Conservation (phyloP, 805 yeast genomes). For the Henningerozyma blattae region DNA sequence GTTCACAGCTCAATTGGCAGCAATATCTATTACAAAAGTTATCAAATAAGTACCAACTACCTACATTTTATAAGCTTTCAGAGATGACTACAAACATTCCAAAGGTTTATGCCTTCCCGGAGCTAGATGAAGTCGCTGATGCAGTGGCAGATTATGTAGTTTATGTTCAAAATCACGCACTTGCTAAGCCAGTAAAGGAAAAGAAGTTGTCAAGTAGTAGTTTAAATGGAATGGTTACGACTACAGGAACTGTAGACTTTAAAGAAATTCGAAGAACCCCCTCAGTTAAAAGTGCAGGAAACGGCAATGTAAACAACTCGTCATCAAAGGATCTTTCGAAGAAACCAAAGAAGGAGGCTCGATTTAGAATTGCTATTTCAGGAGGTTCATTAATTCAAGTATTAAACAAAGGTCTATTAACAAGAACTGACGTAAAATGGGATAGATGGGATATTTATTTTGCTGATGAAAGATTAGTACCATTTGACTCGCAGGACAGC, state of each 20-base stretch:
- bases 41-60: no score
- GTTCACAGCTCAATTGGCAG: no score
- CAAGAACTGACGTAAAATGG: conserved; percentile 67
- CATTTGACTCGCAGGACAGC: conserved; percentile 63
- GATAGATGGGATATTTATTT: conserved; percentile 83
- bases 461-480: conserved; percentile 87
- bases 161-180: conserved; percentile 55
- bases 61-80: no score
- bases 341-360: conserved; percentile 41
- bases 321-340: conserved; percentile 13
- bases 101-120: conserved; percentile 77
- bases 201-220: conserved; percentile 1
- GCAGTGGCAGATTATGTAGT: conserved; percentile 89
- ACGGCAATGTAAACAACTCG: no score
- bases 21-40: no score
- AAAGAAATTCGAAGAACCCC: background rate
- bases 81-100: conserved; percentile 83
- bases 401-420: conserved; percentile 64
- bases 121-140: conserved; percentile 78
- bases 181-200: conserved; percentile 3
- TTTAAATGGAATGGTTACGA: background rate
- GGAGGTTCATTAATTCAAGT: conserved; percentile 85
- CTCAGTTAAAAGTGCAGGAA: conserved; percentile 1
- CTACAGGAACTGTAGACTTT: background rate
- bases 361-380: conserved; percentile 80